Evolutionary conservation across 2,329 filamentous ascomycete genomes (phyloP).

Genomic region (Colletotrichum sp.): DNA sequence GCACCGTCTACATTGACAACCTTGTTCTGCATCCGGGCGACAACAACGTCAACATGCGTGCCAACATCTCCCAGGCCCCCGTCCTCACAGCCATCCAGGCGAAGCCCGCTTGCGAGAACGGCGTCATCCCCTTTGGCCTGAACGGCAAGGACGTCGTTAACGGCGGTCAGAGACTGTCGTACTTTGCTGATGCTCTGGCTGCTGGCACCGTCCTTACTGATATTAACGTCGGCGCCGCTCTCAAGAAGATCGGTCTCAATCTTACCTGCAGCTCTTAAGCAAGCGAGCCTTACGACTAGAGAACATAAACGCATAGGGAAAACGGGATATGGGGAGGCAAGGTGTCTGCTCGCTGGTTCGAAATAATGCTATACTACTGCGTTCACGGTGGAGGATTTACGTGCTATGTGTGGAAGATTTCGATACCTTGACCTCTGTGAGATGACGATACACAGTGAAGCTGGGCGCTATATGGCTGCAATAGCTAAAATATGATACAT

Average conservation of each 20-base stretch:
- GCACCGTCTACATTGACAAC: slow-evolving; percentile 62
- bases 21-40: slow-evolving; percentile 63
- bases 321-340: not conserved
- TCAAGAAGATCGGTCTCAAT: slow-evolving; percentile 27
- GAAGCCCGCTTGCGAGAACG: slow-evolving; percentile 57
- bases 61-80: slow-evolving; percentile 54
- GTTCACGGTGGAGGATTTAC: not conserved
- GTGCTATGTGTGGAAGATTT: not conserved
- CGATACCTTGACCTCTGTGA: not conserved
- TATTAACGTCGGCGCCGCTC: slow-evolving; percentile 50
- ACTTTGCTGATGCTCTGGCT: slow-evolving; percentile 61
- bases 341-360: not conserved
- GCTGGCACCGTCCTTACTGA: slow-evolving; percentile 55
- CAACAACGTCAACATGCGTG: slow-evolving; percentile 61
- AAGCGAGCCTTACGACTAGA: not conserved
- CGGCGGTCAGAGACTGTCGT: slow-evolving; percentile 56
- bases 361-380: not conserved
- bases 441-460: not conserved
- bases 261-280: not conserved
- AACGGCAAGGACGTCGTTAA: slow-evolving; percentile 57
- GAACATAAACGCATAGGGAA: not conserved
- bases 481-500: not conserved
- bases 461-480: not conserved
- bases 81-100: slow-evolving; percentile 48
- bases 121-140: slow-evolving; percentile 60